phyloP scores from a whole-genome alignment of 768 basidiomycete genomes.

The Serpula lacrymans region DNA sequence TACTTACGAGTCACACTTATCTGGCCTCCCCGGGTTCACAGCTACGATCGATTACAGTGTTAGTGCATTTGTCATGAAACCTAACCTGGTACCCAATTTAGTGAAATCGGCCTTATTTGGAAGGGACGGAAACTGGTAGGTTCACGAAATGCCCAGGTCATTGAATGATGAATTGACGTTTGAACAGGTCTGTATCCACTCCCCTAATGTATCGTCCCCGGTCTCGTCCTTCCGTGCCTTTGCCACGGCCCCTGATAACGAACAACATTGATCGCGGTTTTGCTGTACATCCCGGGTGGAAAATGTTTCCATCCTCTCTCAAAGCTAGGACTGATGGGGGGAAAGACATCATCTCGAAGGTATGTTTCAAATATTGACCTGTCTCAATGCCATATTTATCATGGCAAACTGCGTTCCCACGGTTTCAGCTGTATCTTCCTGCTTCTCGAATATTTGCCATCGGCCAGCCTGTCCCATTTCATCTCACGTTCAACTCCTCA shows the following conservation, averaged over 20 bases:
- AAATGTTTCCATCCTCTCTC: constrained; percentile 38
- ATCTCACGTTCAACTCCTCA: constrained; percentile 57
- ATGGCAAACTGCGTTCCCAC: neutral
- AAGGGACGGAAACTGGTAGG: constrained; percentile 53
- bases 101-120: constrained; percentile 54
- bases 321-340: constrained; percentile 33
- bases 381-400: too few species aligned
- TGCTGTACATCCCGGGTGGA: constrained; percentile 48
- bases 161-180: neutral
- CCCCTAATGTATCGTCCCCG: constrained; percentile 66
- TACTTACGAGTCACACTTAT: constrained; percentile 62
- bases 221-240: constrained; percentile 51
- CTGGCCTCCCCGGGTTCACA: constrained; percentile 69
- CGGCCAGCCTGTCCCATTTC: constrained; percentile 61
- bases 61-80: constrained; percentile 48
- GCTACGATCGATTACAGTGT: constrained; percentile 65
- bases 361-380: constrained; percentile 14
- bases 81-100: constrained; percentile 37
- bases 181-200: constrained; percentile 49
- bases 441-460: constrained; percentile 57
- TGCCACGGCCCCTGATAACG: constrained; percentile 43
- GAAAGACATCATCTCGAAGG: constrained; percentile 38
- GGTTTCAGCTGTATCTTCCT: constrained; percentile 49
- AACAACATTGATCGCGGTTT: constrained; percentile 36
- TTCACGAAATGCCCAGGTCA: constrained; percentile 2